A percentile compares a stretch with the other conserved stretches of the same genome.
These are phyloP conservation scores for Aspergillus haitiensis DNA, from an alignment of 495 filamentous ascomycete genomes.

Conservation along the genomic window DNA sequence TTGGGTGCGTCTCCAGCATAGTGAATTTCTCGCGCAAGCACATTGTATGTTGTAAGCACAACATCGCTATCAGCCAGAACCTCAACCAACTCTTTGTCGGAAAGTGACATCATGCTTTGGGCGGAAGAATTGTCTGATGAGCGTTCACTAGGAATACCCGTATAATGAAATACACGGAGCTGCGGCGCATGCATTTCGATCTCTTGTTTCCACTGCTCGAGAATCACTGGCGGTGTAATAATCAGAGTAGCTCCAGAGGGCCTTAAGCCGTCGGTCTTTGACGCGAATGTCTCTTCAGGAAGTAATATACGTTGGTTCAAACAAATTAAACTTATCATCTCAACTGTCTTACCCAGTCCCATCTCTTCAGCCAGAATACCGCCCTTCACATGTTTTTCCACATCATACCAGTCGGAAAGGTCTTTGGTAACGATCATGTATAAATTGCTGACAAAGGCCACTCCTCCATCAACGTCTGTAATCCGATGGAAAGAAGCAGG, in stretches of 20 bases:
- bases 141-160: slow-evolving; percentile 42
- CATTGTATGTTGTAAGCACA: slow-evolving; percentile 82
- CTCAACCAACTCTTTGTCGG: slow-evolving; percentile 50
- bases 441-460: slow-evolving; percentile 62
- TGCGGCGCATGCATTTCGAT: slow-evolving; percentile 65
- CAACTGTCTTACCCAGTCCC: slow-evolving; percentile 94
- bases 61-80: slow-evolving; percentile 62
- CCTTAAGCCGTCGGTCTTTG: slow-evolving; percentile 32
- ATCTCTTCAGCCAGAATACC: slow-evolving; percentile 91
- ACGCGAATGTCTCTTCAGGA: slow-evolving; percentile 21
- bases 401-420: slow-evolving; percentile 44
- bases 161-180: slow-evolving; percentile 54
- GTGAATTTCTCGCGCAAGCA: slow-evolving; percentile 76
- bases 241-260: slow-evolving; percentile 72
- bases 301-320: slow-evolving; percentile 50
- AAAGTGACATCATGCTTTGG: slow-evolving; percentile 12
- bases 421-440: slow-evolving; percentile 61
- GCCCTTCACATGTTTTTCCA: slow-evolving; percentile 44
- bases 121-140: slow-evolving; percentile 20
- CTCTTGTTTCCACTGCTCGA: slow-evolving; percentile 86
- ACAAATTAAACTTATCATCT: slow-evolving; percentile 75
- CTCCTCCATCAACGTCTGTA: slow-evolving; percentile 50
- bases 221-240: slow-evolving; percentile 76
- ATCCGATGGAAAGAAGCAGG: slow-evolving; percentile 39
- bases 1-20: slow-evolving; percentile 63